phyloP scores from a whole-genome alignment of 805 yeast genomes.

The Candida ovalis region DNA sequence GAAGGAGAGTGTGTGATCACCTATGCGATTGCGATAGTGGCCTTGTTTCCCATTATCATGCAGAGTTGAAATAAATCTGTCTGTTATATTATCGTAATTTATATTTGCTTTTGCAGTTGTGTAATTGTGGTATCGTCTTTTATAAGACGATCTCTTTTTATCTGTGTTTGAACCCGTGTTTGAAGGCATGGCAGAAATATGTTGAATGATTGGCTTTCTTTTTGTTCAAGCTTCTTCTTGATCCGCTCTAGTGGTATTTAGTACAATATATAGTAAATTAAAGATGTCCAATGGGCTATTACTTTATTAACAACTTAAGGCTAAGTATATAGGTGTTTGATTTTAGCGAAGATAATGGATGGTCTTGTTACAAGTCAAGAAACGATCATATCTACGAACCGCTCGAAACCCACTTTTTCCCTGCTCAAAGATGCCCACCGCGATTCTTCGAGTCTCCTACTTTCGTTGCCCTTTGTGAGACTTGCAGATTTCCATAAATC shows the following conservation, averaged over 20 bases:
- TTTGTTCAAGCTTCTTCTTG: background rate
- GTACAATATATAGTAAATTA: too few species aligned
- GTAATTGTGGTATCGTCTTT: conserved; percentile 11
- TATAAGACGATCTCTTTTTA: background rate
- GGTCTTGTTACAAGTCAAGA: too few species aligned
- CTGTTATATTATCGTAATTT: conserved; percentile 23
- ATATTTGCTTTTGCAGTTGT: conserved; percentile 17
- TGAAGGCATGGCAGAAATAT: background rate
- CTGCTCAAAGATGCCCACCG: background rate
- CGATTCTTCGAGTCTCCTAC: background rate
- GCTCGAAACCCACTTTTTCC: background rate
- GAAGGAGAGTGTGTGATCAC: conserved; percentile 1
- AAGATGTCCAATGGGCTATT: too few species aligned
- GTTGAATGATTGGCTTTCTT: too few species aligned
- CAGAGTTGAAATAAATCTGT: conserved; percentile 24
- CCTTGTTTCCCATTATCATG: conserved; percentile 24
- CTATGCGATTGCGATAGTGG: conserved; percentile 12
- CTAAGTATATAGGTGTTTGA: too few species aligned
- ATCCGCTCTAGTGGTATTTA: too few species aligned
- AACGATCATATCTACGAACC: background rate
- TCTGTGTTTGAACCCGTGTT: background rate
- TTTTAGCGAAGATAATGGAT: too few species aligned
- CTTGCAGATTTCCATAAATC: background rate
- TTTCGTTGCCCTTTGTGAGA: background rate
- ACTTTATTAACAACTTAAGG: too few species aligned